A percentile compares a stretch with the other conserved stretches of the same genome.
These are phyloP conservation scores for Elasticomyces elasticus DNA, from an alignment of 495 filamentous ascomycete species.

Conservation along the genomic window DNA sequence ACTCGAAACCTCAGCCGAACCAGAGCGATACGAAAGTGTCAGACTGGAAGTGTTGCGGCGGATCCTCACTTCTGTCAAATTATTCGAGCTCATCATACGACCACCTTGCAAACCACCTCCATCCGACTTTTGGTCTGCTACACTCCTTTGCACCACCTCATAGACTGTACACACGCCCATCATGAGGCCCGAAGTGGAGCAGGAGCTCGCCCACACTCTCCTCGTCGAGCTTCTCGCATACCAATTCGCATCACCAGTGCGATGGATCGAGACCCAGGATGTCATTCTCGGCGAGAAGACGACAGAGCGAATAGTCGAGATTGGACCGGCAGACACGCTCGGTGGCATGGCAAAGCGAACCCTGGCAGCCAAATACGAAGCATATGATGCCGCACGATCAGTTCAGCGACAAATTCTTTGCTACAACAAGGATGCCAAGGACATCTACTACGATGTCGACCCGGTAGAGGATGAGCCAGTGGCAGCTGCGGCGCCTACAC, in stretches of 20 bases:
- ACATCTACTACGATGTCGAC: slow-evolving; percentile 99
- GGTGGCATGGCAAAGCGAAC: slow-evolving; percentile 97
- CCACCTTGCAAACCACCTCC: no score
- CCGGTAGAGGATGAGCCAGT: slow-evolving; percentile 84
- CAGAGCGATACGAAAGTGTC: no score
- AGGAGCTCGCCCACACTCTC: slow-evolving; percentile 94
- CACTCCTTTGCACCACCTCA: not conserved
- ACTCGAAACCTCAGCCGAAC: no score
- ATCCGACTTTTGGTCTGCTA: no score
- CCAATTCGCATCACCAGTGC: slow-evolving; percentile 95
- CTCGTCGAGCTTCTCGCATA: slow-evolving; percentile 97
- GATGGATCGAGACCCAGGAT: slow-evolving; percentile 99
- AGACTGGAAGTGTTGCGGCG: no score
- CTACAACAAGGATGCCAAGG: slow-evolving; percentile 98
- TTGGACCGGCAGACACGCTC: slow-evolving; percentile 95
- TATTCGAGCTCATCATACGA: no score
- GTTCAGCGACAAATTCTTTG: slow-evolving; percentile 95
- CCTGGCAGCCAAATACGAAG: slow-evolving; percentile 94
- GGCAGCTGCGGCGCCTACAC: slow-evolving; percentile 38
- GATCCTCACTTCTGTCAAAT: no score
- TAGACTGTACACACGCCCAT: slow-evolving; percentile 35
- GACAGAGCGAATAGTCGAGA: slow-evolving; percentile 94
- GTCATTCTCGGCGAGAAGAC: slow-evolving; percentile 92
- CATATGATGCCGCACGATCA: slow-evolving; percentile 92
- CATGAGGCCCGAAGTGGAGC: slow-evolving; percentile 97